Percentiles rank a stretch among this genome's conserved stretches.
Conservation (phyloP, 1,139 yeast genomes). For the Pichia sp. region DNA sequence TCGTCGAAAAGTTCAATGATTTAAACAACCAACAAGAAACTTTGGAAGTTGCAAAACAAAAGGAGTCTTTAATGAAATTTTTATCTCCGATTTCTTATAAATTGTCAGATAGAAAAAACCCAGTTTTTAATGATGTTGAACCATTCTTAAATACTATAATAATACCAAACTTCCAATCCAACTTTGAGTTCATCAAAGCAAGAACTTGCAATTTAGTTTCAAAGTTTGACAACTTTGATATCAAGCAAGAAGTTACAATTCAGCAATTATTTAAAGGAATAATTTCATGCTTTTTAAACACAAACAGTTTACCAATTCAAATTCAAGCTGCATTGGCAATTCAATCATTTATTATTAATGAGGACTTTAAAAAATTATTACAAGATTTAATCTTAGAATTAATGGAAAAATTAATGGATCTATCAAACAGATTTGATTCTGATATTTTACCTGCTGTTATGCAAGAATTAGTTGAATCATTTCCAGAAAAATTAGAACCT, state of each 20-base stretch:
- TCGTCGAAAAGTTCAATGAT: slow-evolving; percentile 45
- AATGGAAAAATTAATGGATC: slow-evolving; percentile 68
- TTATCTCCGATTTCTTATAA: slow-evolving; percentile 65
- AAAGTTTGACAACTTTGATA: slow-evolving; percentile 60
- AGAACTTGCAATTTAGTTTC: slow-evolving; percentile 76
- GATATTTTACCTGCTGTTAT: slow-evolving; percentile 86
- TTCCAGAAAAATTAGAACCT: slow-evolving; percentile 84
- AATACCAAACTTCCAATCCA: slow-evolving; percentile 64
- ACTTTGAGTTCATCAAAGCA: slow-evolving; percentile 69
- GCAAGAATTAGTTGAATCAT: slow-evolving; percentile 92
- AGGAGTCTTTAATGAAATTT: slow-evolving; percentile 76
- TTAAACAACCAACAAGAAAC: slow-evolving; percentile 36
- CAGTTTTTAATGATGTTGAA: slow-evolving; percentile 64
- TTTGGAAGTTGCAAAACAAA: slow-evolving; percentile 57
- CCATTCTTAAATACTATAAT: slow-evolving; percentile 55
- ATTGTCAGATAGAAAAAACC: slow-evolving; percentile 48
- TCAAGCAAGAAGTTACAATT: slow-evolving; percentile 43
- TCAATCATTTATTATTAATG: slow-evolving; percentile 66
- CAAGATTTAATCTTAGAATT: slow-evolving; percentile 67
- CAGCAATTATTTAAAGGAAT: slow-evolving; percentile 61
- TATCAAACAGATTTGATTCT: slow-evolving; percentile 78
- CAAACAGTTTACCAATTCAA: slow-evolving; percentile 61
- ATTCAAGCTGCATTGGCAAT: slow-evolving; percentile 81
- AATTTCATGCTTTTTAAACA: slow-evolving; percentile 50
- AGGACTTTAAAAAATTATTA: slow-evolving; percentile 61